Evolutionary conservation across 306 rosid species (phyloP).

Genomic region (Arachis stenosperma): DNA sequence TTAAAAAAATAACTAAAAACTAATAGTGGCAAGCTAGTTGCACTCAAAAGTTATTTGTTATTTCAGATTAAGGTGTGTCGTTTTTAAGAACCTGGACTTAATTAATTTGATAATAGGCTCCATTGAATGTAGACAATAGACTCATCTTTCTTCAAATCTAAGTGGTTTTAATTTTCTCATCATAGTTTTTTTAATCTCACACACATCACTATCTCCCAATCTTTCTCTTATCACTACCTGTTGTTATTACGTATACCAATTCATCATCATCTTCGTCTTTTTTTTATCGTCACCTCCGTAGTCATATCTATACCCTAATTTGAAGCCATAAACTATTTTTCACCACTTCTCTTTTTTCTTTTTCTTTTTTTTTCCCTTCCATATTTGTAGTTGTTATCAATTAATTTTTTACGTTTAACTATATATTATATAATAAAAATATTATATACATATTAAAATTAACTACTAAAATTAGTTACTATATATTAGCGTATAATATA

Average conservation of each 20-base stretch:
- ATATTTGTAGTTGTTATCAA: too few relatives aligned
- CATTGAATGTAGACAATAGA: constrained; percentile 70
- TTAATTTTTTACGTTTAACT: too few relatives aligned
- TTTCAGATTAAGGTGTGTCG: constrained; percentile 45
- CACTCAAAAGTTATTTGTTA: background rate
- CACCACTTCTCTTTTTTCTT: too few relatives aligned
- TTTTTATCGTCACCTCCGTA: constrained; percentile 37
- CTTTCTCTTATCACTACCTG: constrained; percentile 34
- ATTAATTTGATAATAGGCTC: constrained; percentile 43
- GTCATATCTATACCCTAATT: constrained; percentile 15
- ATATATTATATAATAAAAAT: too few relatives aligned
- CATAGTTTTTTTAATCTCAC: constrained; percentile 32
- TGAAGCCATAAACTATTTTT: background rate
- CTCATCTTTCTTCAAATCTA: constrained; percentile 40
- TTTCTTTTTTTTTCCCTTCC: too few relatives aligned
- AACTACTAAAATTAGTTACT: too few relatives aligned
- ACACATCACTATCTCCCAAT: constrained; percentile 49
- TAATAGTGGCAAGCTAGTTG: too few relatives aligned
- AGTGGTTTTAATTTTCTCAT: constrained; percentile 43
- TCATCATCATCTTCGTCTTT: constrained; percentile 43
- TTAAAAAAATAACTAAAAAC: too few relatives aligned
- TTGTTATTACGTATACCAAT: constrained; percentile 33
- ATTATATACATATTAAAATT: too few relatives aligned
- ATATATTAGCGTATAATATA: too few relatives aligned
- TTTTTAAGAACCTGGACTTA: constrained; percentile 62